Percentiles rank a stretch among this genome's conserved stretches.
Evolutionary conservation across 2,329 filamentous ascomycete species (phyloP).

Genomic region (Helotiales sp.): DNA sequence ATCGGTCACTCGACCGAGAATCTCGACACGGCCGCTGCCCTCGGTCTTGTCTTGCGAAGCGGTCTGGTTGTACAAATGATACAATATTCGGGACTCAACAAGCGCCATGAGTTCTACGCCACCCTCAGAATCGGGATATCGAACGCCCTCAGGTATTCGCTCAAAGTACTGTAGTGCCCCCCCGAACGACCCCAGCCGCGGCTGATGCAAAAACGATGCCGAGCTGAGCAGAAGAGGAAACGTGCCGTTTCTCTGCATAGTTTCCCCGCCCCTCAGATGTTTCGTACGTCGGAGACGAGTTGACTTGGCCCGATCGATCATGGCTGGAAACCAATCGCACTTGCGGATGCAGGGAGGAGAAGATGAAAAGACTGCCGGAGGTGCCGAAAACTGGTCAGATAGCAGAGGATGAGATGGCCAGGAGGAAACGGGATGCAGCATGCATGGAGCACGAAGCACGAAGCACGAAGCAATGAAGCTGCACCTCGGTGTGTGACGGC

Average conservation of each 20-base stretch:
- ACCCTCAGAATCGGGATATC: too few species aligned
- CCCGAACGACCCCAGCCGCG: too few species aligned
- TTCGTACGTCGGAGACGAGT: neutral
- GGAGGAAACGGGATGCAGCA: too few species aligned
- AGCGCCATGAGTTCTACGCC: neutral
- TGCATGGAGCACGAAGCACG: too few species aligned
- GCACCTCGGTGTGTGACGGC: neutral
- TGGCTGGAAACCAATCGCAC: neutral
- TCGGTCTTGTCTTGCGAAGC: neutral
- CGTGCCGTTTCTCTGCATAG: neutral
- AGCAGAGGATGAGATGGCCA: neutral
- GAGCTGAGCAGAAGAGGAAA: neutral
- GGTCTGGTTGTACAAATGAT: slow-evolving; percentile 5
- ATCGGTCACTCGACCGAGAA: slow-evolving; percentile 10
- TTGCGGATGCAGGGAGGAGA: slow-evolving; percentile 5
- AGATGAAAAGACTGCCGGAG: slow-evolving; percentile 1
- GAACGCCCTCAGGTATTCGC: too few species aligned
- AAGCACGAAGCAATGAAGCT: neutral
- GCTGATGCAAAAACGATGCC: slow-evolving; percentile 3
- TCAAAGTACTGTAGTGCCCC: too few species aligned
- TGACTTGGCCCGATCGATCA: neutral
- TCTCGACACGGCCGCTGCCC: neutral
- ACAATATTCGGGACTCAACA: neutral
- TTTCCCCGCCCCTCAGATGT: neutral
- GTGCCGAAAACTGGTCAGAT: slow-evolving; percentile 5